Conservation (phyloP, 2,329 filamentous ascomycete genomes). For the Blastomyces percursus region DNA sequence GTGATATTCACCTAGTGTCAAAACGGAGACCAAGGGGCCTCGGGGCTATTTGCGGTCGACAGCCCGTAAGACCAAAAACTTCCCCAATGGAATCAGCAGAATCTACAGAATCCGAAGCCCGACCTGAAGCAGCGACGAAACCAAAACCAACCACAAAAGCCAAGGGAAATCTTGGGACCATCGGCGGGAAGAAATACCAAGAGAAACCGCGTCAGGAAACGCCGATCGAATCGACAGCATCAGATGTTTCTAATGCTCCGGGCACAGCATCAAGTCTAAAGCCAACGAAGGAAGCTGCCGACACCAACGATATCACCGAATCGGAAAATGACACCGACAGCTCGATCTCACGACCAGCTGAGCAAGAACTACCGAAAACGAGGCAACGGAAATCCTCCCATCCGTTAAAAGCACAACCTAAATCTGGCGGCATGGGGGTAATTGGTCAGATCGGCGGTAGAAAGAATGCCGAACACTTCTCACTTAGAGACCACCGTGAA, state of each 20-base stretch:
- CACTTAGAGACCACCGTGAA: conserved; percentile 1
- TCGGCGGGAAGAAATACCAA: conserved; percentile 5
- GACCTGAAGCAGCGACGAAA: background rate
- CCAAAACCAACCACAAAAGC: background rate
- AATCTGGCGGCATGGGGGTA: conserved; percentile 12
- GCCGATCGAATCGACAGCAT: conserved; percentile 4
- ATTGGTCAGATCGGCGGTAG: conserved; percentile 26
- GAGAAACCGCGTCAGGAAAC: conserved; percentile 6
- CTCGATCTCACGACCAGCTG: conserved; percentile 4
- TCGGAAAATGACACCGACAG: conserved; percentile 8
- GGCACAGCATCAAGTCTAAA: background rate
- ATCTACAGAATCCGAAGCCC: background rate
- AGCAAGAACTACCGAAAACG: conserved; percentile 5
- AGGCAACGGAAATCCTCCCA: background rate
- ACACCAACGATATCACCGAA: conserved; percentile 6
- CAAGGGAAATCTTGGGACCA: background rate
- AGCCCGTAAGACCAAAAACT: background rate
- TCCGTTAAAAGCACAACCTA: conserved; percentile 10
- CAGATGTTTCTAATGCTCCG: background rate
- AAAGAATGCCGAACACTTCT: conserved; percentile 14
- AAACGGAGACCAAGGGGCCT: conserved; percentile 8
- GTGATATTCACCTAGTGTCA: background rate
- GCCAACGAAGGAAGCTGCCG: background rate
- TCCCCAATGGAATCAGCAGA: background rate
- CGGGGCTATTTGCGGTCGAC: conserved; percentile 12